Evolutionary conservation across 345 rosid genomes (phyloP), one percentile per base, ranked within the genome.

Genomic region (Microcos paniculata): DNA sequence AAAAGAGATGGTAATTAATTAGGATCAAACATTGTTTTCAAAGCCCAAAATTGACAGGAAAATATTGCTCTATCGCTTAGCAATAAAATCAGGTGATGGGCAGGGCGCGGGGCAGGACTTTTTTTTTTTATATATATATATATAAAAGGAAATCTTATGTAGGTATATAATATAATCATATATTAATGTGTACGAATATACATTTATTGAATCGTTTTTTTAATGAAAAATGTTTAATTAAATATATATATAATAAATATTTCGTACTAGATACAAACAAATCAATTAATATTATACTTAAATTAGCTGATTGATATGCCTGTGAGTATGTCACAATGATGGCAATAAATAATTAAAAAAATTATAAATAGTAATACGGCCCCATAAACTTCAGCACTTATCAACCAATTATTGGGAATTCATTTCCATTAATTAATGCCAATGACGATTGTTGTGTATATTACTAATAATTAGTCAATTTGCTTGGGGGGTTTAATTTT

Each of bases 371-470:
- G 46, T 62, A 62, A 30, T 40, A 43, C 62, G 68, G 70, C 46
- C 67, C 73, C 77, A 62, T 23, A 42, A 26, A 64, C 43, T 45
- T 62, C 6, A 28, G 10, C 28, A 57, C 45, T 67, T 73, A 58
- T 63, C 38, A 12, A 57, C 33, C 75, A 73, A 53, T 53, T 76
- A 76, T 65, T 40, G 46, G 52, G 76, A 48, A 52, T 42, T 75
- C 72, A 69, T 63, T 73, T 63, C 33, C 45, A 63, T 38, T 65
- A 52, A 63, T 38, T 65, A 52, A 53, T 43, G 42, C 13, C 5
- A 7, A 40, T 38, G 49, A 51, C 23, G 13, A 33, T 62, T 43
- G 33, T 58, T 24, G 55, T n/a, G n/a, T n/a, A n/a, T n/a, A 26
- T 57, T 56, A 56, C 3, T 42, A 42, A 5, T 35, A 35, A 35